Evolutionary conservation across 73 alveolate genomes (phyloP).

Genomic region (Urostyla sp.): DNA sequence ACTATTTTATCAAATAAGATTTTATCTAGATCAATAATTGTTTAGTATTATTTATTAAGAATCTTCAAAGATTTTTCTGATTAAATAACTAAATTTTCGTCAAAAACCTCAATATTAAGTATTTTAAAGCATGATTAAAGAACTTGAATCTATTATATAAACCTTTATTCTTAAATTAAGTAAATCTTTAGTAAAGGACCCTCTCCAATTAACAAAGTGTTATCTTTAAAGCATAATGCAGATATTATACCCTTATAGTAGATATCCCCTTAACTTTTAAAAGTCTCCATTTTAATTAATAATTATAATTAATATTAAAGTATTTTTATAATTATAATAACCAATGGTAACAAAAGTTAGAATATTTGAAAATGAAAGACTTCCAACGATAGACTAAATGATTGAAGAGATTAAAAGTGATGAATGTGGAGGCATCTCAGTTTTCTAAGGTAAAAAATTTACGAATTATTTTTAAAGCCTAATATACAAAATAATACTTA

Average conservation of each 20-base stretch:
- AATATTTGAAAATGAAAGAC: not conserved
- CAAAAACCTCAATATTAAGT: not conserved
- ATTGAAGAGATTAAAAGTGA: not conserved
- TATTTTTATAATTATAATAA: not conserved
- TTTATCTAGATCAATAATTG: constrained; percentile 3
- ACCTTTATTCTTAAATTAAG: not conserved
- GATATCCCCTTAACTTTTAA: not conserved
- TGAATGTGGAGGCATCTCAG: constrained; percentile 45
- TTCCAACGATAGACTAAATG: constrained; percentile 19
- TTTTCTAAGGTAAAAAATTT: constrained; percentile 6
- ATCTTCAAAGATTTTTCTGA: constrained; percentile 41
- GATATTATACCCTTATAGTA: constrained; percentile 48
- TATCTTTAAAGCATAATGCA: constrained; percentile 9
- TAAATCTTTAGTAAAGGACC: constrained; percentile 30
- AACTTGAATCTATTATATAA: not conserved
- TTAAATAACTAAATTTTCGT: not conserved
- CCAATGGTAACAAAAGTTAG: constrained; percentile 20
- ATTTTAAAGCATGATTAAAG: constrained; percentile 28
- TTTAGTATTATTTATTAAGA: constrained; percentile 2
- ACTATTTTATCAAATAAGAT: constrained; percentile 26
- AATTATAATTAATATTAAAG: not conserved
- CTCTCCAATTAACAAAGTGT: constrained; percentile 28
- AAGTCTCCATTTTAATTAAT: not conserved
- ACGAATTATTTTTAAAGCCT: not conserved
- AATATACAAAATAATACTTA: no score